Conservation (phyloP, 1,139 yeast genomes). For the Geotrichum phurueaensis region DNA sequence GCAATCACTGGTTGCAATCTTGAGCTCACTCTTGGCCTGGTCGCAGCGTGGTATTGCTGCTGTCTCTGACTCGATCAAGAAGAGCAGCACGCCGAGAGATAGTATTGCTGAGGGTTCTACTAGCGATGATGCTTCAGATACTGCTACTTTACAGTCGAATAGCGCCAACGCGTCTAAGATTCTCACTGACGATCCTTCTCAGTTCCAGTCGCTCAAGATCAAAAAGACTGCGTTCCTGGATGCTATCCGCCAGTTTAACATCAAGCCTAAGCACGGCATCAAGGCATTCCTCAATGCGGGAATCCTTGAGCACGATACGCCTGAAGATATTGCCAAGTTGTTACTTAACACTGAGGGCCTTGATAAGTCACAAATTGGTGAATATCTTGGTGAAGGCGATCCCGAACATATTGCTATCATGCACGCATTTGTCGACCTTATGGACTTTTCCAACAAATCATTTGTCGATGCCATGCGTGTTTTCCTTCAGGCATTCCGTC, state of each 20-base stretch:
- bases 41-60: conserved; percentile 64
- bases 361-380: conserved; percentile 83
- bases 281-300: conserved; percentile 54
- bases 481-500: conserved; percentile 79
- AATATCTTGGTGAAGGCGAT: conserved; percentile 85
- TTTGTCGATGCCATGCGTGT: conserved; percentile 84
- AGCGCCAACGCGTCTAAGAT: conserved; percentile 18
- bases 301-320: conserved; percentile 55
- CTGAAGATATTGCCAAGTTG: conserved; percentile 67
- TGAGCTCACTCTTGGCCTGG: conserved; percentile 81
- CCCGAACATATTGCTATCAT: conserved; percentile 70
- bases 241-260: conserved; percentile 29
- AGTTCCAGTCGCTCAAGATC: conserved; percentile 78
- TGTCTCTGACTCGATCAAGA: conserved; percentile 18
- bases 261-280: conserved; percentile 78
- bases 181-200: conserved; percentile 61
- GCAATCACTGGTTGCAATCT: conserved; percentile 72
- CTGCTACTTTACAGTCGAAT: conserved; percentile 16
- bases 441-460: conserved; percentile 64
- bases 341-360: conserved; percentile 71
- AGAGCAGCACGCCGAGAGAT: neutral
- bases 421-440: conserved; percentile 89
- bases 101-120: conserved; percentile 14
- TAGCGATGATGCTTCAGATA: conserved; percentile 17
- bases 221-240: conserved; percentile 76